Base-by-base conservation (phyloP, 2,329 filamentous ascomycete species). In the Cladophialophora psammophila region DNA sequence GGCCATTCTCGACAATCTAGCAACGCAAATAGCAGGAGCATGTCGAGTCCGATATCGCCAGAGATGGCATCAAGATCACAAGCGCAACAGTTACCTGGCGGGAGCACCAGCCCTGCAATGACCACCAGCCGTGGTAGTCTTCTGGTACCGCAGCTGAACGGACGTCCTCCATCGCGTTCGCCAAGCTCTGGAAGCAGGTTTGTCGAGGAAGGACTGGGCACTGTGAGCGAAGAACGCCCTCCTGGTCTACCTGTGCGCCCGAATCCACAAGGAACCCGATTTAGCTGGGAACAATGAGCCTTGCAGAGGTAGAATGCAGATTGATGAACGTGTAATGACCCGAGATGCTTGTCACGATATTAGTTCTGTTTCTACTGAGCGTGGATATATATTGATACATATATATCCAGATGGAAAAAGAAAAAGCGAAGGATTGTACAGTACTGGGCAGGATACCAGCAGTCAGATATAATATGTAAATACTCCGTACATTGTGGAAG, bases 111-210 rank as follows among this genome's bases (percentile, higher is more conserved):
- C 60, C 50, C 62, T 38, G 48, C 60, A 20, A 40, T 34, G 18
- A 63, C 42, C 36, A 34, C 52, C 31, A 62, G 58, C 55, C 52
- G 50, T 63, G 60, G 55, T 38, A 63, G 56, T 34, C 59, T 68
- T 6, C 36, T 68, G n/a, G 63, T 67, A 36, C 69, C 70, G 31
- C 67, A 67, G 55, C 52, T 71, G 8, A 60, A 63, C 42, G 69
- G 64, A 36, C 66, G 69, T n/a, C 67, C 66, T 15, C 69, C 65
- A 6, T 66, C 66, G 20, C 60, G 71, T 18, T 69, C 71, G 18
- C 66, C 69, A 1, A 72, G 70, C 52, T 68, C 67, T 34, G 69
- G 70, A 31, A 72, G 69, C 55, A 67, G 72, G 50, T 72, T 74
- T 52, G 61, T 68, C 13, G 72, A 74, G 57, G 71, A 74, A 60